phyloP scores from a whole-genome alignment of 1,284 basidiomycete genomes.

The Dichomitus squalens region DNA sequence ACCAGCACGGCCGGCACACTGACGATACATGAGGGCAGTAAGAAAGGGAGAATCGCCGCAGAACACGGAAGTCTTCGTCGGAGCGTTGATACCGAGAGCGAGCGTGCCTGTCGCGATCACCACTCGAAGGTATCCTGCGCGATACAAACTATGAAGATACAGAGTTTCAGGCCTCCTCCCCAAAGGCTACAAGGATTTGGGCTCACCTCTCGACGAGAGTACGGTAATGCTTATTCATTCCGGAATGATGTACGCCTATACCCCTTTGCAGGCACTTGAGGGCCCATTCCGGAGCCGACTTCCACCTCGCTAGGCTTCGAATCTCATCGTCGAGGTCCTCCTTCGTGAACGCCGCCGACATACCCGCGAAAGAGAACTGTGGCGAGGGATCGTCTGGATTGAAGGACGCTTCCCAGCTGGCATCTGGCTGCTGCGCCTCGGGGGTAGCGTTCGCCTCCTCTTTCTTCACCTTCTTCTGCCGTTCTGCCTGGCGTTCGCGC shows the following conservation, averaged over 20 bases:
- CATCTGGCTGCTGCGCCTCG: constrained; percentile 22
- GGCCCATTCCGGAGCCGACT: constrained; percentile 43
- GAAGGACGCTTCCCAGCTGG: constrained; percentile 56
- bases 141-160: constrained; percentile 48
- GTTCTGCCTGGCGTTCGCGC: constrained; percentile 43
- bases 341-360: constrained; percentile 44
- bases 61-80: constrained; percentile 67
- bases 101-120: constrained; percentile 69
- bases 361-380: constrained; percentile 61
- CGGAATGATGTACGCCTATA: constrained; percentile 69
- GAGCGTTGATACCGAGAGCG: constrained; percentile 75
- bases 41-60: constrained; percentile 67
- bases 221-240: constrained; percentile 67
- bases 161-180: neutral
- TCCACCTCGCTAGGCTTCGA: constrained; percentile 40
- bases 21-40: constrained; percentile 70
- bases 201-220: constrained; percentile 60
- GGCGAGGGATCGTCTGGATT: constrained; percentile 57
- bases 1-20: constrained; percentile 63
- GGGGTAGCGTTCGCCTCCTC: constrained; percentile 31
- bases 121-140: constrained; percentile 61
- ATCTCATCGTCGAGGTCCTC: constrained; percentile 54
- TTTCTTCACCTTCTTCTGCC: constrained; percentile 42
- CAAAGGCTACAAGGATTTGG: neutral
- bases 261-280: constrained; percentile 55